Evolutionary conservation across 345 rosid genomes (phyloP).

Genomic region (Mercurialis annua): DNA sequence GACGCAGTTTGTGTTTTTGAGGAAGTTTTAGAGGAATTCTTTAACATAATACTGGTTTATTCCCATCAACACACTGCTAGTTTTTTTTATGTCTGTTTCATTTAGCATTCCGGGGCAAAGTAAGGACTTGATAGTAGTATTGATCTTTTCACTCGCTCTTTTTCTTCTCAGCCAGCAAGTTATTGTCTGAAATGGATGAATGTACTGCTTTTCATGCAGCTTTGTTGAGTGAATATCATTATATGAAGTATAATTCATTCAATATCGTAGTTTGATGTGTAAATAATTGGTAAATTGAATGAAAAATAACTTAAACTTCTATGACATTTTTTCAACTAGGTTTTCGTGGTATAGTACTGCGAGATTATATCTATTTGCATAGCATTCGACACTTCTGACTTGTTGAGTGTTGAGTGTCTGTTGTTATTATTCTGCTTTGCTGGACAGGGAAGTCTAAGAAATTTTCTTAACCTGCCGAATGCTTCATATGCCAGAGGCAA

Average conservation of each 20-base stretch:
- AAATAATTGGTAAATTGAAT: neutral
- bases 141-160: neutral
- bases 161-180: neutral
- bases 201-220: neutral
- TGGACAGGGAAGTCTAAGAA: neutral
- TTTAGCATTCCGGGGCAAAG: neutral
- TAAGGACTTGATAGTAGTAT: neutral
- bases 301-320: neutral
- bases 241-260: too few species aligned
- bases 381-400: neutral
- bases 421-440: neutral
- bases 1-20: neutral
- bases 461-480: neutral
- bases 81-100: neutral
- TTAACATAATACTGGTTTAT: neutral
- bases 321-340: neutral
- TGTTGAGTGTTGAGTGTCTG: neutral
- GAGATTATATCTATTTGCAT: neutral
- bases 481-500: neutral
- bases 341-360: neutral
- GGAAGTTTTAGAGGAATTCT: neutral
- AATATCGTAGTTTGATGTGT: neutral
- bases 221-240: too few species aligned
- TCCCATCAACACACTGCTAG: neutral
- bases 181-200: neutral